Conservation (phyloP, 805 yeast species). For the Lipomyces anomalus region DNA sequence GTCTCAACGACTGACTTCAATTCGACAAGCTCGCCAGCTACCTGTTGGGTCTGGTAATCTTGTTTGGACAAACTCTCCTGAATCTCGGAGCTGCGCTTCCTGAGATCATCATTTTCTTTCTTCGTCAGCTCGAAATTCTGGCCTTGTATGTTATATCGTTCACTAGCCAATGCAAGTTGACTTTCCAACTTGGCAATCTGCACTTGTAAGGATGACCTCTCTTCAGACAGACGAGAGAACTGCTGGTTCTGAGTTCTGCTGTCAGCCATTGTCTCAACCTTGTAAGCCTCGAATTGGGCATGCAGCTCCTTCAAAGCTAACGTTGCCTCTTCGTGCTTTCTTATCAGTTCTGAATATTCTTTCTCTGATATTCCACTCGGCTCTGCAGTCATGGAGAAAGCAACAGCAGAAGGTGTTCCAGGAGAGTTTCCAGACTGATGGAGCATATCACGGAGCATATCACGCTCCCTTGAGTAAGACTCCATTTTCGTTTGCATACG, state of each 20-base stretch:
- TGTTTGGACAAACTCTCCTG: conserved; percentile 43
- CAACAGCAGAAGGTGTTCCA: not conserved
- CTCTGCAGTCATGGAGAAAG: not conserved
- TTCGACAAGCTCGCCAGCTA: conserved; percentile 52
- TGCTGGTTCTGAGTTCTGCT: conserved; percentile 47
- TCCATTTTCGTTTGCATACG: conserved; percentile 47
- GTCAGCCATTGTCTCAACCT: conserved; percentile 41
- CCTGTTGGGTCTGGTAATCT: conserved; percentile 45
- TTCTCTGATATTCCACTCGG: not conserved
- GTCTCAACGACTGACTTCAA: conserved; percentile 44
- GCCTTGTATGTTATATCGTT: conserved; percentile 42
- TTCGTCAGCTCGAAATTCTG: conserved; percentile 39
- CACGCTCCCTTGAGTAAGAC: conserved; percentile 60
- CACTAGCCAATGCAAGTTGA: conserved; percentile 47
- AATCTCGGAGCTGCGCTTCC: conserved; percentile 36
- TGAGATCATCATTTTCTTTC: conserved; percentile 44
- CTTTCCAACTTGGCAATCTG: conserved; percentile 52
- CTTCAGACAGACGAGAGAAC: conserved; percentile 37
- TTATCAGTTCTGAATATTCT: not conserved
- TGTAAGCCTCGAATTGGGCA: conserved; percentile 35
- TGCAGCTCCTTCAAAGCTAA: conserved; percentile 30
- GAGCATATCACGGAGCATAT: conserved; percentile 47
- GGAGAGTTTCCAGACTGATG: not conserved
- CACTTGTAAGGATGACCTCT: conserved; percentile 45
- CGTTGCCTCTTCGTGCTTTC: not conserved